A percentile compares a stretch with the other conserved stretches of the same genome.
These are phyloP conservation scores for Trichoderma sp. DNA, from an alignment of 2,329 filamentous ascomycete genomes.

Conservation along the genomic window DNA sequence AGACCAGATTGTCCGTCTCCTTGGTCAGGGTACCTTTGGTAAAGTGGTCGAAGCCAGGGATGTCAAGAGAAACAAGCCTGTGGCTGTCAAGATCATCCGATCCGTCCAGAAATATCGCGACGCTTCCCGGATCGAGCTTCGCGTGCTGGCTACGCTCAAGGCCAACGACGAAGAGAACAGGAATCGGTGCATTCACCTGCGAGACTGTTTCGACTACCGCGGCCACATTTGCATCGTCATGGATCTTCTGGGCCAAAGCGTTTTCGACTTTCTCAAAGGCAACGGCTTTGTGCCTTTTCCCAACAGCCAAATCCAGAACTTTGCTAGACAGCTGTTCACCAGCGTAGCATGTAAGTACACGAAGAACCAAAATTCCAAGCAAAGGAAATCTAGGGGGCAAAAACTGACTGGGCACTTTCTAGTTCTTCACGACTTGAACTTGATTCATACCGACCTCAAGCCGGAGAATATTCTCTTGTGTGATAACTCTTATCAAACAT, in stretches of 20 bases:
- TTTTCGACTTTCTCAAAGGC: conserved; percentile 96
- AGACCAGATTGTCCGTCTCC: conserved; percentile 86
- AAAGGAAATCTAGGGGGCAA: background rate
- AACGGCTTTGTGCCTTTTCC: conserved; percentile 96
- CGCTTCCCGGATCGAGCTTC: conserved; percentile 88
- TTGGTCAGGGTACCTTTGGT: conserved; percentile 96
- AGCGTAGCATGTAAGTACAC: conserved; percentile 84
- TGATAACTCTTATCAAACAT: conserved; percentile 64
- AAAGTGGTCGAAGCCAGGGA: conserved; percentile 96
- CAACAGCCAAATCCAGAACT: conserved; percentile 96
- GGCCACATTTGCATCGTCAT: conserved; percentile 90
- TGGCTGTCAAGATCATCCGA: conserved; percentile 96
- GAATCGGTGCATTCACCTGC: conserved; percentile 93
- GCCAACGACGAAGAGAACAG: conserved; percentile 89
- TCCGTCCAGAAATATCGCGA: conserved; percentile 98
- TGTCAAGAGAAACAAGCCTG: conserved; percentile 68
- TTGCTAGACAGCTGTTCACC: conserved; percentile 93
- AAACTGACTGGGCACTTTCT: background rate
- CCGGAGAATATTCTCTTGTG: conserved; percentile 69
- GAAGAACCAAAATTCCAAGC: background rate
- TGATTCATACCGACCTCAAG: conserved; percentile 86
- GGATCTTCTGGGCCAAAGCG: conserved; percentile 83
- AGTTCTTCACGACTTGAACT: conserved; percentile 95
- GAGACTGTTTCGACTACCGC: conserved; percentile 95
- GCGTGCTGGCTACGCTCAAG: conserved; percentile 86